phyloP scores from a whole-genome alignment of 2,329 filamentous ascomycete species.

The Periconia digitata region DNA sequence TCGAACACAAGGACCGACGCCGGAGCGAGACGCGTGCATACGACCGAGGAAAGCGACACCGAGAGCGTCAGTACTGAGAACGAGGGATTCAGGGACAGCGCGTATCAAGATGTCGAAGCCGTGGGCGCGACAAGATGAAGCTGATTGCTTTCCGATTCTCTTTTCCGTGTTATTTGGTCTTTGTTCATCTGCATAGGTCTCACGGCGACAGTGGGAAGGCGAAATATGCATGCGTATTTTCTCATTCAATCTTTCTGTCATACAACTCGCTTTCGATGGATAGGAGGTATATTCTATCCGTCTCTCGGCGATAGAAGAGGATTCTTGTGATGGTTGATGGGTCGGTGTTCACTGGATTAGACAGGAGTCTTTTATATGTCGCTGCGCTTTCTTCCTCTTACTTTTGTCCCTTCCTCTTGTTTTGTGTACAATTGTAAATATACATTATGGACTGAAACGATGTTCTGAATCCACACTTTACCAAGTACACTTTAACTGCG shows the following conservation, averaged over 20 bases:
- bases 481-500: not conserved
- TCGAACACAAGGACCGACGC: slow-evolving; percentile 20
- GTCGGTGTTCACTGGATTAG: no score
- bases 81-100: slow-evolving; percentile 23
- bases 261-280: no score
- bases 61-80: slow-evolving; percentile 18
- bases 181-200: no score
- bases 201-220: no score
- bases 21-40: slow-evolving; percentile 24
- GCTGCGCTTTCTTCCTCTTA: no score
- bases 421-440: not conserved
- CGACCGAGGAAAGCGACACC: slow-evolving; percentile 27
- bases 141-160: no score
- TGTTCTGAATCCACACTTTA: not conserved
- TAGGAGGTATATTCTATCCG: no score
- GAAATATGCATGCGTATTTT: no score
- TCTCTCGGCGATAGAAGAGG: no score
- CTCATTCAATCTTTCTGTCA: not conserved
- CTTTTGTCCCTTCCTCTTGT: not conserved
- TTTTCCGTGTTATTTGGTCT: no score
- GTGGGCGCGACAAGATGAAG: not conserved
- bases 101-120: slow-evolving; percentile 29
- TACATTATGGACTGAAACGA: not conserved
- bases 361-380: no score
- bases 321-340: no score